Evolutionary conservation across 164 flowering plant genomes (phyloP), one percentile per base, ranked within the genome.

Genomic region (Pachysandra terminalis): DNA sequence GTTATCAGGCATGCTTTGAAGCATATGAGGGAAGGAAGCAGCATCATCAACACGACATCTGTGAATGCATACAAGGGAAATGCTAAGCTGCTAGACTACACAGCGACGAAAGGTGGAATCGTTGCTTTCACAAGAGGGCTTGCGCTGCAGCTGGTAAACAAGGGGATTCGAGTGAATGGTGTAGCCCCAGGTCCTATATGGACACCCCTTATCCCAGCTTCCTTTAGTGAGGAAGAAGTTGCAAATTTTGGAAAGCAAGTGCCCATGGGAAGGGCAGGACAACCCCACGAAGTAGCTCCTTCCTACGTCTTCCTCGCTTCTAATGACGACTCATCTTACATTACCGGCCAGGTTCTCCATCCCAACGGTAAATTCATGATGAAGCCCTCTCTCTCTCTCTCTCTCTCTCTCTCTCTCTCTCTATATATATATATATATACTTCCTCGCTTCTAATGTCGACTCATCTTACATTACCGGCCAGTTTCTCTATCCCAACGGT

Each of bases 221-320:
- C 89, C 0, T 85, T 90, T 63, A 54, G 17, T 6, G 85, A 83
- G 62, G 90, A 86, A 9, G 77, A 86, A 72, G 28, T 49, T 13
- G 64, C 74, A 1, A 70, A 61, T 0, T 92, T 92, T 37, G 91
- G 98, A 22, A 48, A 61, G 0, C 59, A 85, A 64, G 88, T 80
- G 65, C 94, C 98, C 0, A 92, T 92, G 98, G 73, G 78, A 15
- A 79, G 97, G 78, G 86, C 97, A 0, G 94, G 84, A 0, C 97
- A 91, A 77, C 95, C 91, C 0, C 19, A 45, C 19, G 95, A 91
- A 80, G 80, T 87, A 25, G 91, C 90, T 0, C 84, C 96, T 0
- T 75, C 77, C 1, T 88, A 82, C 53, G 96, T 92, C 6, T 90
- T 87, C 80, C 85, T 88, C 16, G 96, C 96, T 0, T 78, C 79